A percentile compares a stretch with the other conserved stretches of the same genome.
Evolutionary conservation across 2,329 filamentous ascomycete genomes (phyloP).

Genomic region (Cladophialophora bantiana): DNA sequence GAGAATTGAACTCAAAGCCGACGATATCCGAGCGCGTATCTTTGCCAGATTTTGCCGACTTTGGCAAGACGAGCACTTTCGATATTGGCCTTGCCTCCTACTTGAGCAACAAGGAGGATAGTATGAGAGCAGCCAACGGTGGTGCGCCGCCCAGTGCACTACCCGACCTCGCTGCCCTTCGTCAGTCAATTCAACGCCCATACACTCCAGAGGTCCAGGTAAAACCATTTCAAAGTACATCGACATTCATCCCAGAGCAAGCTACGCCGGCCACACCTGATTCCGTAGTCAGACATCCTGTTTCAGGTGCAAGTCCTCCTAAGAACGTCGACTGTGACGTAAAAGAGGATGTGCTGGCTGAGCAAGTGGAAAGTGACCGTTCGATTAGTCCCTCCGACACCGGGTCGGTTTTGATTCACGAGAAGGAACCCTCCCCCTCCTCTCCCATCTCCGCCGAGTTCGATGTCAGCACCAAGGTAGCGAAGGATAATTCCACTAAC

Average conservation of each 20-base stretch:
- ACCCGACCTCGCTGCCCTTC: slow-evolving; percentile 47
- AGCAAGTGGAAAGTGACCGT: slow-evolving; percentile 46
- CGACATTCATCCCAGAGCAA: slow-evolving; percentile 37
- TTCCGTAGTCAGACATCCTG: slow-evolving; percentile 84
- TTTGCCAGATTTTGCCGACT: slow-evolving; percentile 58
- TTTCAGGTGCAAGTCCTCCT: slow-evolving; percentile 49
- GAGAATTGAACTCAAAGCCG: slow-evolving; percentile 21
- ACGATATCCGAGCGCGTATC: slow-evolving; percentile 42
- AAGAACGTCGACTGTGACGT: slow-evolving; percentile 57
- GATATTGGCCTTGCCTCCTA: slow-evolving; percentile 63
- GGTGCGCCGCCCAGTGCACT: slow-evolving; percentile 41
- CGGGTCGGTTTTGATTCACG: slow-evolving; percentile 30
- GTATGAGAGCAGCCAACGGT: slow-evolving; percentile 24
- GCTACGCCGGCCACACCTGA: slow-evolving; percentile 76
- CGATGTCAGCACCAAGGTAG: slow-evolving; percentile 18
- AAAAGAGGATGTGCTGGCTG: slow-evolving; percentile 70
- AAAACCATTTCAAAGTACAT: slow-evolving; percentile 43
- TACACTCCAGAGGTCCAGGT: slow-evolving; percentile 37
- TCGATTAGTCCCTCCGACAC: slow-evolving; percentile 33
- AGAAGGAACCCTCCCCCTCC: slow-evolving; percentile 28
- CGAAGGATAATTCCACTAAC: neutral
- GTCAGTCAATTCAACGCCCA: slow-evolving; percentile 51
- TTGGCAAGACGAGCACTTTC: slow-evolving; percentile 60
- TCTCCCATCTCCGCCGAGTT: slow-evolving; percentile 28
- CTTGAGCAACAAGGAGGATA: slow-evolving; percentile 49